Evolutionary conservation across 805 yeast species (phyloP), one percentile per base, ranked within the genome.

Genomic region (Saccharomyces jurei): DNA sequence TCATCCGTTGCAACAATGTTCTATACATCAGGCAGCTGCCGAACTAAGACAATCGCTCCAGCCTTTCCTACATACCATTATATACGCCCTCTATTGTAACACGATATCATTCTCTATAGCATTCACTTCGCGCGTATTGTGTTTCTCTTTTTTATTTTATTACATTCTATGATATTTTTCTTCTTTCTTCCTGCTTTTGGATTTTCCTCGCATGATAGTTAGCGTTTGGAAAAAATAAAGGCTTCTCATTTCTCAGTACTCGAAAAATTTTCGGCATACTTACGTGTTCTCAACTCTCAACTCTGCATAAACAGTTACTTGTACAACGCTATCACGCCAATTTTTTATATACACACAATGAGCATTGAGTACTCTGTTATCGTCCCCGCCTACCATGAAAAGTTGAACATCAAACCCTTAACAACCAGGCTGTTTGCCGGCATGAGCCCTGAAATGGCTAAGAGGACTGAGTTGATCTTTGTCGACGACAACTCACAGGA

Each of bases 1-100:
- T 92, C 65, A 84, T 91, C 54, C 77, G 98, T 66, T 91, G 98
- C 69, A 91, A 91, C 67, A 91, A 92, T 61, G 96, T 91, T 1
- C 75, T 91, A 49, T 89, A 36, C 44, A 17, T 36, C 44, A 36
- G 88, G 81, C 30, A 28, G 49, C 49, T 46, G 49, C 30, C 49
- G 30, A 46, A 27, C 17, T 27, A 17, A 28, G 22, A 27, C 30
- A 11, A 28, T 11, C n/a, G 49, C 22, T 2, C 31, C 4, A n/a
- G 10, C 29, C 11, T 22, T 6, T 29, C n/a, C 14, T 14, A 46
- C 30, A 46, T 22, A 46, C 11, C 49, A 46, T 3, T 26, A 36
- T 21, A 36, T 36, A 36, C 21, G 14, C 17, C 9, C 26, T 29
- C 30, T 17, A 25, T 22, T 27, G 46, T 49, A 49, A 25, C 9